phyloP scores from a whole-genome alignment of 495 filamentous ascomycete species.

The Xylaria grammica region DNA sequence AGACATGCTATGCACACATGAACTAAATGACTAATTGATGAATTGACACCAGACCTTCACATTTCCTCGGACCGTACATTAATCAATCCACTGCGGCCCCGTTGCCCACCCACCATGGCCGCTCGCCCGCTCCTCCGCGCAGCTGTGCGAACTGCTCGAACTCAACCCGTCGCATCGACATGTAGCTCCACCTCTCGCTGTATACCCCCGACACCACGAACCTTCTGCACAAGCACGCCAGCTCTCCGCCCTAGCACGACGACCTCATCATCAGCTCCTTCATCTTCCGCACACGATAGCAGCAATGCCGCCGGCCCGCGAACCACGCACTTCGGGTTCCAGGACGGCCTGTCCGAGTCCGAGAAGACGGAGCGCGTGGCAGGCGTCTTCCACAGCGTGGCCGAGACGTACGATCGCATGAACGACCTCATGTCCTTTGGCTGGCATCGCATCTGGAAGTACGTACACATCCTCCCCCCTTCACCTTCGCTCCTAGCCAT shows the following conservation, averaged over 20 bases:
- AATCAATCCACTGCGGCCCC: not conserved
- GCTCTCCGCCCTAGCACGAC: slow-evolving; percentile 20
- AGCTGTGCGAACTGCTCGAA: slow-evolving; percentile 26
- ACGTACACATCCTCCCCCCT: slow-evolving; percentile 20
- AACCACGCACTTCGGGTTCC: slow-evolving; percentile 93
- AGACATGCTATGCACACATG: not conserved
- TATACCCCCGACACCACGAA: not conserved
- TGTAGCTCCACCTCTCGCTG: not conserved
- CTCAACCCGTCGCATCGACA: slow-evolving; percentile 11
- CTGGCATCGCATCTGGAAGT: slow-evolving; percentile 96
- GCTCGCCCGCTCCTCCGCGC: slow-evolving; percentile 30
- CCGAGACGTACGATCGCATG: slow-evolving; percentile 90
- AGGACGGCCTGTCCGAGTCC: slow-evolving; percentile 77
- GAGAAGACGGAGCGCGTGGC: slow-evolving; percentile 75
- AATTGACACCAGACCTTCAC: not conserved
- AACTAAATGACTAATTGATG: not conserved
- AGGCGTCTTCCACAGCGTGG: slow-evolving; percentile 93
- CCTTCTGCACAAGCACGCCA: slow-evolving; percentile 16
- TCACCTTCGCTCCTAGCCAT: not conserved
- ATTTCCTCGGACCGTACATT: not conserved
- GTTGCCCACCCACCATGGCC: slow-evolving; percentile 27
- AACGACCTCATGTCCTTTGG: slow-evolving; percentile 99
- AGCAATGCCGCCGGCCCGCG: slow-evolving; percentile 6
- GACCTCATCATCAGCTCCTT: slow-evolving; percentile 16
- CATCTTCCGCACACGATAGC: slow-evolving; percentile 16